Evolutionary conservation across 208 protist species (phyloP).

Genomic region (Crithidia bombi): DNA sequence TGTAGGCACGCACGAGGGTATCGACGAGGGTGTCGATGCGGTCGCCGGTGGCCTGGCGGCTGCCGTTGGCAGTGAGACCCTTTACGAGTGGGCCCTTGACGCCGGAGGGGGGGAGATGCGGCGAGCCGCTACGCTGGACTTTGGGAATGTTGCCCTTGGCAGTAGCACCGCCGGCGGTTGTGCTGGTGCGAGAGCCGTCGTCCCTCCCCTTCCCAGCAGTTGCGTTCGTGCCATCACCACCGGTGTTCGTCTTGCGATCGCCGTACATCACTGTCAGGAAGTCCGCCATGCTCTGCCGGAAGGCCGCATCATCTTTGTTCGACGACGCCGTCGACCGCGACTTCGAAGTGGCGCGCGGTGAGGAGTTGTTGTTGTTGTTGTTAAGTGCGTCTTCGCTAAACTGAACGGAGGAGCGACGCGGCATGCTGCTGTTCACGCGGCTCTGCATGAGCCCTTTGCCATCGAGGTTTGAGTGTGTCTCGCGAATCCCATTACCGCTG

Average conservation of each 20-base stretch:
- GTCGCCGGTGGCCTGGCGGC: slow-evolving; percentile 18
- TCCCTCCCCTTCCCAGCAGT: slow-evolving; percentile 5
- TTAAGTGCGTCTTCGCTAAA: slow-evolving; percentile 11
- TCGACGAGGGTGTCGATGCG: slow-evolving; percentile 45
- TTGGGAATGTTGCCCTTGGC: neutral
- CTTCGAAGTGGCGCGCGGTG: neutral
- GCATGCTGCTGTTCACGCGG: neutral
- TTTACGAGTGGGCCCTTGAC: slow-evolving; percentile 18
- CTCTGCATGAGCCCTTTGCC: slow-evolving; percentile 2
- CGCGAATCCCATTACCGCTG: neutral
- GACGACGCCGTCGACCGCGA: neutral
- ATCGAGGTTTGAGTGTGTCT: neutral
- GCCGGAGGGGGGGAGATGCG: neutral
- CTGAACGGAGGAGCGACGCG: slow-evolving; percentile 30
- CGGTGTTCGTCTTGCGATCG: slow-evolving; percentile 3
- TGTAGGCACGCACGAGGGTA: slow-evolving; percentile 40
- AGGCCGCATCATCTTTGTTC: slow-evolving; percentile 19
- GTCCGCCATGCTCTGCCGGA: slow-evolving; percentile 46
- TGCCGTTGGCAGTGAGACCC: slow-evolving; percentile 33
- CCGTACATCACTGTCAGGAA: slow-evolving; percentile 54
- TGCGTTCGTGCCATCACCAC: neutral
- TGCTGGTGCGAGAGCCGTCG: neutral
- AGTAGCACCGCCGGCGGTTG: neutral
- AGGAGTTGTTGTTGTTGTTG: neutral
- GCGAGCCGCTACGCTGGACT: neutral